phyloP scores from a whole-genome alignment of 805 yeast species.

The Candida oleophila region DNA sequence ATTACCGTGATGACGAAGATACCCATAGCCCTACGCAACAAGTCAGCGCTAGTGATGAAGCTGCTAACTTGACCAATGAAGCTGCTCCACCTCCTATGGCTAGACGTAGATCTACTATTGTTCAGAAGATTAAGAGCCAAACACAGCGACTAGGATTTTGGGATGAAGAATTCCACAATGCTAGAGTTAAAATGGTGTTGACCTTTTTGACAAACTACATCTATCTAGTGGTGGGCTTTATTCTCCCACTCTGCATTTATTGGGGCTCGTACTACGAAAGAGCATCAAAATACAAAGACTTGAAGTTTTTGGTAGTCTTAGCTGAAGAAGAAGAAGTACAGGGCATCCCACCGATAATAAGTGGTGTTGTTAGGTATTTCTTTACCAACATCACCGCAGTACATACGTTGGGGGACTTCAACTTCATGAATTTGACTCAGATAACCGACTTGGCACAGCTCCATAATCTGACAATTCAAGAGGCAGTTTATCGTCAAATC shows the following conservation, averaged over 20 bases:
- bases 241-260: constrained; percentile 25
- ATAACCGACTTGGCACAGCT: constrained; percentile 16
- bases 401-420: constrained; percentile 21
- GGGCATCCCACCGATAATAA: constrained; percentile 22
- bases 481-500: constrained; percentile 26
- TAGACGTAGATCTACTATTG: constrained; percentile 20
- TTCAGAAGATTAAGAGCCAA: constrained; percentile 17
- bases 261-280: constrained; percentile 32
- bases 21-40: not conserved
- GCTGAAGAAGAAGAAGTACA: constrained; percentile 23
- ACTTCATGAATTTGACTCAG: constrained; percentile 18
- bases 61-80: not conserved
- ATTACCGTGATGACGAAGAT: constrained; percentile 4
- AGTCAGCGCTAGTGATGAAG: not conserved
- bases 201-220: constrained; percentile 25
- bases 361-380: constrained; percentile 20
- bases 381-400: constrained; percentile 19
- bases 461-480: constrained; percentile 21
- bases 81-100: constrained; percentile 4
- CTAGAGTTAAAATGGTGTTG: constrained; percentile 18
- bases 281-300: constrained; percentile 15
- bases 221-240: constrained; percentile 20
- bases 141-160: constrained; percentile 23
- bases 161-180: constrained; percentile 26
- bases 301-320: constrained; percentile 24